These are phyloP conservation scores for Zymoseptoria tritici DNA, from an alignment of 2,329 filamentous ascomycete genomes.

Conservation along the genomic window DNA sequence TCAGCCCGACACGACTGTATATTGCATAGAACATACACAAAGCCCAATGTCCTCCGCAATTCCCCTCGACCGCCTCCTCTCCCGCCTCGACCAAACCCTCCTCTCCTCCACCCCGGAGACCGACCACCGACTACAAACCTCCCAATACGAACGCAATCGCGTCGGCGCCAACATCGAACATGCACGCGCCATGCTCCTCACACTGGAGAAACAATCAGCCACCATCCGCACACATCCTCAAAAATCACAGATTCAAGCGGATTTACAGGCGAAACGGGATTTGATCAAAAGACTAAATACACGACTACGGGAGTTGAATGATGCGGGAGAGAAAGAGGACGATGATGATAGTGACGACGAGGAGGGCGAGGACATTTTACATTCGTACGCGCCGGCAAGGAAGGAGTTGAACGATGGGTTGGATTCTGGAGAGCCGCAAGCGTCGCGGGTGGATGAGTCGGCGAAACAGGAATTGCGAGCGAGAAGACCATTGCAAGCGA, in stretches of 20 bases:
- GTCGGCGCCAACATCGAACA: constrained; percentile 60
- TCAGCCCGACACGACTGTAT: neutral
- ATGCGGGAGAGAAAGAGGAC: constrained; percentile 42
- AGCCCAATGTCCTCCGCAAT: constrained; percentile 12
- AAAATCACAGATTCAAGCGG: constrained; percentile 54
- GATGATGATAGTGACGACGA: constrained; percentile 34
- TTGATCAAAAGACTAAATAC: constrained; percentile 59
- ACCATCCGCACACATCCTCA: constrained; percentile 52
- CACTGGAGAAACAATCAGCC: constrained; percentile 61
- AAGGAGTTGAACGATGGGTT: constrained; percentile 23
- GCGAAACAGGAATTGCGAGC: constrained; percentile 19
- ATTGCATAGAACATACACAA: neutral
- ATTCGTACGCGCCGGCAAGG: constrained; percentile 37
- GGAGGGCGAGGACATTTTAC: constrained; percentile 35
- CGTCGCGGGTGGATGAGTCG: constrained; percentile 7
- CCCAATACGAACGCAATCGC: constrained; percentile 59
- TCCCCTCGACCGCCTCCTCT: constrained; percentile 54
- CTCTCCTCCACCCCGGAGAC: constrained; percentile 46
- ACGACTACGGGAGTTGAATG: constrained; percentile 59
- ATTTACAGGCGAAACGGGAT: constrained; percentile 59
- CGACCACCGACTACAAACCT: constrained; percentile 42
- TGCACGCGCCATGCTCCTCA: constrained; percentile 60
- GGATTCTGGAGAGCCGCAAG: constrained; percentile 17
- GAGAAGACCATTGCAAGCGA: constrained; percentile 17
- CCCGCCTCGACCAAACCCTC: constrained; percentile 58